Evolutionary conservation across 257 asterid genomes (phyloP).

Genomic region (Plectranthus barbatus): DNA sequence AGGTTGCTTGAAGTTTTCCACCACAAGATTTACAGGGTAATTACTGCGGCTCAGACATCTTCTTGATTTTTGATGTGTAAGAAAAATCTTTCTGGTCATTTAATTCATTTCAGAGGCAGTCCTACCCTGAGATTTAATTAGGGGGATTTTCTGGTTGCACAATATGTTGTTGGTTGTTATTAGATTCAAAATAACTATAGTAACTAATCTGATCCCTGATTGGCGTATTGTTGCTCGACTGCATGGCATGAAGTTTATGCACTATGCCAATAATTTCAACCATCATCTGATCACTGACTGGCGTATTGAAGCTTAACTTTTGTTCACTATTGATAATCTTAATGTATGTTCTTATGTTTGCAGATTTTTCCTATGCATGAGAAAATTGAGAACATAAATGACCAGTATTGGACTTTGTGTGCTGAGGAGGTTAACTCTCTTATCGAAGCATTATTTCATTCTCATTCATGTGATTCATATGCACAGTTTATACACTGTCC

Average conservation of each 20-base stretch:
- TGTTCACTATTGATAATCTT: background rate
- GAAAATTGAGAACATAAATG: constrained; percentile 88
- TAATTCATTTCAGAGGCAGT: background rate
- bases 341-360: constrained; percentile 13
- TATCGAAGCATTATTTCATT: too few relatives aligned
- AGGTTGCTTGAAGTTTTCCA: constrained; percentile 61
- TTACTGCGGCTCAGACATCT: background rate
- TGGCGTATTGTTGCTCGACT: background rate
- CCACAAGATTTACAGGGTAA: constrained; percentile 66
- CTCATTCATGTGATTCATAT: background rate
- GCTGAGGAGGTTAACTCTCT: constrained; percentile 76
- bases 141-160: background rate
- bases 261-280: too few relatives aligned
- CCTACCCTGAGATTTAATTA: background rate
- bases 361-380: constrained; percentile 80
- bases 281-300: background rate
- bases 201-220: background rate
- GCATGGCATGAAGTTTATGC: too few relatives aligned
- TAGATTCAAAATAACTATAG: background rate
- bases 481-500: background rate
- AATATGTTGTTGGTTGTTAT: background rate
- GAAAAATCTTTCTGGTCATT: background rate
- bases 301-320: background rate
- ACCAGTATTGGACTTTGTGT: constrained; percentile 91
- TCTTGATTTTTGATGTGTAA: constrained; percentile 2